phyloP scores from a whole-genome alignment of 2,329 filamentous ascomycete genomes.

The Trichothecium sympodiale region DNA sequence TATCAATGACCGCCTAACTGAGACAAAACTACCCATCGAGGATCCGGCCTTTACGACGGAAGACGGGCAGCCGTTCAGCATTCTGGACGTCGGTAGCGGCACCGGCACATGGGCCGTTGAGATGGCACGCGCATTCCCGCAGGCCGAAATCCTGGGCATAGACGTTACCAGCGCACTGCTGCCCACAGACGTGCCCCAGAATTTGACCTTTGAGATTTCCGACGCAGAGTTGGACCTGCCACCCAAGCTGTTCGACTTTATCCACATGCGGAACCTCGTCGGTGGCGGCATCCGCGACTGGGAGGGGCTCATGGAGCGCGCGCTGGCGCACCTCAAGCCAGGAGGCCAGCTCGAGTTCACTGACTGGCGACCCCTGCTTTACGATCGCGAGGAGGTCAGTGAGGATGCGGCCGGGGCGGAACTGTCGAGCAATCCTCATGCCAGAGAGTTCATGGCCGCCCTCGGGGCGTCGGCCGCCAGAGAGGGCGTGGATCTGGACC shows the following conservation, averaged over 20 bases:
- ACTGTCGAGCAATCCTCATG: constrained; percentile 7
- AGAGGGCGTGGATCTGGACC: constrained; percentile 27
- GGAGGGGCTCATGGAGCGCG: constrained; percentile 21
- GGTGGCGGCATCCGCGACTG: constrained; percentile 33
- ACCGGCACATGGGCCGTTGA: constrained; percentile 32
- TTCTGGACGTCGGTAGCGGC: constrained; percentile 31
- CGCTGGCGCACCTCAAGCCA: constrained; percentile 27
- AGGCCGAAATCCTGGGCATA: constrained; percentile 26
- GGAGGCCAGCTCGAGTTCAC: constrained; percentile 34
- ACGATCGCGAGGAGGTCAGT: constrained; percentile 23
- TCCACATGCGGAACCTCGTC: constrained; percentile 30
- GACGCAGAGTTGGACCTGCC: constrained; percentile 37
- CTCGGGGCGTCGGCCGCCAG: constrained; percentile 12
- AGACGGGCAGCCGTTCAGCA: constrained; percentile 8
- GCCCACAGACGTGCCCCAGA: constrained; percentile 38
- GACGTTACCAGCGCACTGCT: constrained; percentile 29
- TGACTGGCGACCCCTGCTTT: constrained; percentile 27
- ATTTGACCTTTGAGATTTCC: constrained; percentile 47
- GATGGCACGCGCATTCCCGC: constrained; percentile 27
- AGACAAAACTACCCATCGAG: constrained; percentile 19
- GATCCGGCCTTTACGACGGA: constrained; percentile 3
- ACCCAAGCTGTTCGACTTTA: constrained; percentile 23
- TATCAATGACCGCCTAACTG: constrained; percentile 18
- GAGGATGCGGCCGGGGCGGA: constrained; percentile 12
- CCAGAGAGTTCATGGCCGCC: constrained; percentile 16